Evolutionary conservation across 2,329 filamentous ascomycete genomes (phyloP), one percentile per base, ranked within the genome.

Genomic region (Fusarium sp.): DNA sequence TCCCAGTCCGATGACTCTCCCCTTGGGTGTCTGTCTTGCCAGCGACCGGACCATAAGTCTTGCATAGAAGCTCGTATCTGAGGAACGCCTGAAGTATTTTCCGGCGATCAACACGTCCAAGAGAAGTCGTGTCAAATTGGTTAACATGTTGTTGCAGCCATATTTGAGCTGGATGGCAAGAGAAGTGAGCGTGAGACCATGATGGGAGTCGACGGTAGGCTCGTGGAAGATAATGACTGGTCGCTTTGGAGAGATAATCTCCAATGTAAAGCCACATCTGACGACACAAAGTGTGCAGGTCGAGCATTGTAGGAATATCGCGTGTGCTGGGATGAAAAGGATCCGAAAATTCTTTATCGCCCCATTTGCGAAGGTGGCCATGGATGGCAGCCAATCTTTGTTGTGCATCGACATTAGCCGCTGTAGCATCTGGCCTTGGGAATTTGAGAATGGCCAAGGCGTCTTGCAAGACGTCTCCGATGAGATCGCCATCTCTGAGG

Each of bases 1-100:
- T 32, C 30, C 30, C 30, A 32, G 30, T 32, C 30, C 30, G 30
- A 32, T 32, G 30, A 32, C 30, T 32, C 30, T 32, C 30, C 30
- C 30, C 30, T 32, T 27, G 2, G n/a, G 27, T 20, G 23, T 35
- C 43, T 9, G 62, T 18, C 25, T 48, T 11, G 10, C 64, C 58
- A 18, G 10, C 58, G 5, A 34, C 30, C 8, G 60, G 50, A 4
- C 65, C 65, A 34, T 67, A 67, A 13, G 64, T 52, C 32, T 64
- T 64, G 59, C 59, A 67, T 4, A 67, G 50, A 9, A 67, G 65
- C 4, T 67, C 65, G 13, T 64, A 64, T 16, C 65, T 63, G 27
- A 67, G 11, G 27, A 67, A 64, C 7, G 59, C 65, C 10, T 14
- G 30, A 13, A 67, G 39, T n/a, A 64, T 67, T 10, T 11, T 27